Evolutionary conservation across 768 basidiomycete species (phyloP), one percentile per base, ranked within the genome.

Genomic region (Galerina marginata): DNA sequence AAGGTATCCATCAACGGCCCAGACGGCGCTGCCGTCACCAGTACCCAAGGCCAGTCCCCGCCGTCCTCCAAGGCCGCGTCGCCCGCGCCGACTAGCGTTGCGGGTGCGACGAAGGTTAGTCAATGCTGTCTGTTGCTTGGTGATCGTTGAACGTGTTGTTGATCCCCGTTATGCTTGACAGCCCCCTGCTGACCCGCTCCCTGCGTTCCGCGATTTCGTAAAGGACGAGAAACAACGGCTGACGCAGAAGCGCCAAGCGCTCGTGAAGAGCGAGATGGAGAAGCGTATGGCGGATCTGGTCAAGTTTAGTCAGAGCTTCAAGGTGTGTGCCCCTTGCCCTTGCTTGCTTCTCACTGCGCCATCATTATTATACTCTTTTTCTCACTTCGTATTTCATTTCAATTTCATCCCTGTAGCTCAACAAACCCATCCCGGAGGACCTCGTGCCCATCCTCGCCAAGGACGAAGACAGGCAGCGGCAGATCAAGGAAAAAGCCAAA

Each of bases 381-480:
- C 29, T 33, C 29, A 33, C 29, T 33, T 33, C 7, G 29, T 33
- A 33, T 7, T 33, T 33, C 7, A 7, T 33, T 33, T 33, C 7
- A 4, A 7, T 33, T 33, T 33, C 7, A 33, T 33, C 58, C 9
- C 65, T 37, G 6, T 47, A 96, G 93, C 85, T 96, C 51, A 96
- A 96, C 72, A 91, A 95, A 72, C 94, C 93, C 15, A 95, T 99
- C 64, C 96, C 96, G 12, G 92, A 94, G 29, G 96, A 99, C 70
- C 84, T 99, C 53, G 90, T 98, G 15, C 84, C 91, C 3, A 95
- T 98, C 69, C 78, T 98, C 23, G 90, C 96, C 43, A 98, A 97
- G 77, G 93, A 96, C 69, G 93, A 93, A 73, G 90, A 91, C 54
- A 96, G 93, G 77, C 93, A 96, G 69, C 86, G 86, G 61, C 82